phyloP scores from a whole-genome alignment of 441 rosid species.

The Francoa sonchifolia region DNA sequence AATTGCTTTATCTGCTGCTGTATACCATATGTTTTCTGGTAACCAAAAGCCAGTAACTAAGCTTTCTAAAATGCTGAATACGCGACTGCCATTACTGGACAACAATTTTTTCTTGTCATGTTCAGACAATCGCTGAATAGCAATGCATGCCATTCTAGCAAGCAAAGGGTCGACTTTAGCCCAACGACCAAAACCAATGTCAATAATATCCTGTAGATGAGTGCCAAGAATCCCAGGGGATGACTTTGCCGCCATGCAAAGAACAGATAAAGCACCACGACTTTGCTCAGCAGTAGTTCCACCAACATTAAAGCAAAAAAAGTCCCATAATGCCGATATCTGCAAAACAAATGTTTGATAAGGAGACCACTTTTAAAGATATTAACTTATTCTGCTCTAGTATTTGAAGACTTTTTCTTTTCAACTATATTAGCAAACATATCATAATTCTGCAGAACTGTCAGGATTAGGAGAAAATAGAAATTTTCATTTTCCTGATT shows the following conservation, averaged over 20 bases:
- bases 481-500: constrained; percentile 3
- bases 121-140: constrained; percentile 73
- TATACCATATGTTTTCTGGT: constrained; percentile 80
- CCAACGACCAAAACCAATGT: constrained; percentile 99
- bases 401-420: neutral
- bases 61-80: constrained; percentile 70
- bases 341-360: constrained; percentile 20
- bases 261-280: constrained; percentile 82
- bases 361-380: neutral
- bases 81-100: constrained; percentile 54
- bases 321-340: constrained; percentile 93
- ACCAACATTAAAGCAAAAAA: constrained; percentile 82
- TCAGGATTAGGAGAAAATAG: no score
- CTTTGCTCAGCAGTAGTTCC: constrained; percentile 90
- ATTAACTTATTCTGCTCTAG: no score
- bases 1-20: constrained; percentile 94
- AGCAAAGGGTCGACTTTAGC: constrained; percentile 93
- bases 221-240: constrained; percentile 67
- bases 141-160: constrained; percentile 87
- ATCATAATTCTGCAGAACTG: no score
- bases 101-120: constrained; percentile 76
- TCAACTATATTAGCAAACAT: neutral
- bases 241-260: constrained; percentile 97
- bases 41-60: constrained; percentile 78
- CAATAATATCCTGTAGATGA: constrained; percentile 90